Percentiles rank a stretch among this genome's conserved stretches.
These are phyloP conservation scores for Chenopodium album DNA, from an alignment of 148 eudicot species.

Conservation along the genomic window DNA sequence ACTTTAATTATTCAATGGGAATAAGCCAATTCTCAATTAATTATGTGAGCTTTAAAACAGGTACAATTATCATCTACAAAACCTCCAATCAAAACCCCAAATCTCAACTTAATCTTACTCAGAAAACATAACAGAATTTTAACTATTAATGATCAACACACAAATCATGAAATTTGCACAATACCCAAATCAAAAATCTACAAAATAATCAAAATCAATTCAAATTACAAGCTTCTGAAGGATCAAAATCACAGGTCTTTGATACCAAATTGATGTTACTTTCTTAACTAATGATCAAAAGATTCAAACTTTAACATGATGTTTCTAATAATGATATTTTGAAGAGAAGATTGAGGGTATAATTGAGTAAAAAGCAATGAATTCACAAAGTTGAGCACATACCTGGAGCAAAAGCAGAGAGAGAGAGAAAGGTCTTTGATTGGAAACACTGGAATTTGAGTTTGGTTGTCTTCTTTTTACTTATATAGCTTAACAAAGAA, in stretches of 20 bases:
- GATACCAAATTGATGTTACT: background rate
- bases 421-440: background rate
- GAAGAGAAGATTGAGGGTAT: too few species aligned
- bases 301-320: slow-evolving; percentile 1
- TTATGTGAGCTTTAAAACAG: background rate
- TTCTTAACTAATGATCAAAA: background rate
- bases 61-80: background rate
- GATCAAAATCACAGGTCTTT: background rate
- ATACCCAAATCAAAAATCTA: slow-evolving; percentile 2
- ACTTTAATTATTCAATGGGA: background rate
- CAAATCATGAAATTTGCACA: background rate
- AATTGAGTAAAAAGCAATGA: background rate
- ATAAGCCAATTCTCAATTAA: background rate
- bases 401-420: background rate
- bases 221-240: background rate
- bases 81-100: background rate
- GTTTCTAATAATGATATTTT: background rate
- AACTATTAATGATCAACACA: background rate
- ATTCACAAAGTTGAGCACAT: slow-evolving; percentile 8
- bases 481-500: background rate
- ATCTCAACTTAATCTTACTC: background rate
- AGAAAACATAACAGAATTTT: background rate
- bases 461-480: background rate
- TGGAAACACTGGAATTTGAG: background rate
- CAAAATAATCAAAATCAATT: background rate